Percentiles rank a stretch among this genome's conserved stretches.
phyloP scores from a whole-genome alignment of 129 eudicot genomes.

The Artemisia argyi region DNA sequence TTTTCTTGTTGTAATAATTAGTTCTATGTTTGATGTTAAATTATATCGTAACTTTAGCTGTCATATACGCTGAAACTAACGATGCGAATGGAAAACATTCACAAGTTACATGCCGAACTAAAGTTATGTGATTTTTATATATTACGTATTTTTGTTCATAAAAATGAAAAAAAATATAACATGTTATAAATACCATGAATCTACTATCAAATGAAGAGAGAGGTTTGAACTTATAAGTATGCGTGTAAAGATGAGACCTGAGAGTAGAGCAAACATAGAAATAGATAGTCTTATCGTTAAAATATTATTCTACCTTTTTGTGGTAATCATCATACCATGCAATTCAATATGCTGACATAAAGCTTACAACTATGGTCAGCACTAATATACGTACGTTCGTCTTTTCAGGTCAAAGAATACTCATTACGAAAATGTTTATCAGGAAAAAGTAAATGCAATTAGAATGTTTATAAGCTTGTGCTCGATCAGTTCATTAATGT shows the following conservation, averaged over 20 bases:
- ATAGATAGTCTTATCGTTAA: conserved; percentile 2
- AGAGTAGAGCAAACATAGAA: conserved; percentile 10
- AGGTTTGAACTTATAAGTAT: conserved; percentile 11
- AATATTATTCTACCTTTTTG: conserved; percentile 25
- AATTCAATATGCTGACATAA: conserved; percentile 16
- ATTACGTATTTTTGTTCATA: background rate
- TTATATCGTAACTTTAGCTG: no score
- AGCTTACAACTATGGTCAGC: conserved; percentile 19
- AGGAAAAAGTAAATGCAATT: no score
- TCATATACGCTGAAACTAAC: no score
- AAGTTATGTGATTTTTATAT: background rate
- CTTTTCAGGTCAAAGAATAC: no score
- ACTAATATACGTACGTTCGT: background rate
- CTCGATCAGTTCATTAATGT: no score
- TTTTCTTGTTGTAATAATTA: no score
- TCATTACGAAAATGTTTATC: no score
- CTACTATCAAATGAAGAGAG: conserved; percentile 1
- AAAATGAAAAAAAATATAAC: background rate
- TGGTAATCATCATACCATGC: conserved; percentile 24
- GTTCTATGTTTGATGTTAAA: no score
- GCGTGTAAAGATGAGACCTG: background rate
- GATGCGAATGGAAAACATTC: no score
- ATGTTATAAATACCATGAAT: background rate
- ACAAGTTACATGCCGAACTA: background rate
- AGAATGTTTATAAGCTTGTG: no score